Evolutionary conservation across 108 stramenopile genomes (phyloP), one percentile per base, ranked within the genome.

Genomic region (Cyclotella baltica): DNA sequence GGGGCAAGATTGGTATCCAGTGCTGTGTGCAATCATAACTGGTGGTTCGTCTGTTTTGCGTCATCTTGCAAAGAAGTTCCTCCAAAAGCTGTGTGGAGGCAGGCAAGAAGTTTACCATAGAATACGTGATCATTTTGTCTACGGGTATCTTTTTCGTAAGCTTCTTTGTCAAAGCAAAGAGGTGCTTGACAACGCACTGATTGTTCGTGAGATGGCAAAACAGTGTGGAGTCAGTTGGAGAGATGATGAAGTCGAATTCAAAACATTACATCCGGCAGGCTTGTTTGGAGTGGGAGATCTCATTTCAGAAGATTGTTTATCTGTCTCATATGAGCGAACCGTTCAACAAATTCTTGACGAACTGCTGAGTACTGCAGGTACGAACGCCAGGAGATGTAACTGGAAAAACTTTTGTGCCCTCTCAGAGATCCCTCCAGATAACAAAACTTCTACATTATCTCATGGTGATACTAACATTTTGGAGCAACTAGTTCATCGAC

Each of bases 341-440:
- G 83, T 88, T 18, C 67, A 67, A 31, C 55, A 56, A 48, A 73
- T 84, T n/a, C 79, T 94, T n/a, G 86, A 91, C 31, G 89, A 89
- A 30, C 59, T 94, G 52, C 52, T 82, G 28, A 71, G 80, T 70
- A 62, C 75, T 27, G 70, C 83, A n/a, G 47, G 50, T 10, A 81
- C 55, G 28, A 86, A 81, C 64, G 75, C 59, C 43, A 72, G 87
- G 10, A 79, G 64, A 15, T 69, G 76, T n/a, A 94, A 87, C 67
- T 94, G 93, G 93, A 83, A 86, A 51, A 67, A 86, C 13, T 94
- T 94, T 59, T 94, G 93, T 71, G 78, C 86, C 52, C 81, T 87
- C 4, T 53, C 72, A 13, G 55, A 77, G 35, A 52, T 91, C 34
- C 63, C 53, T 9, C 85, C 88, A 47, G 50, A 31, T 18, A 3